Evolutionary conservation across 2,329 filamentous ascomycete genomes (phyloP), one percentile per base, ranked within the genome.

Genomic region (Arthrinium phaeospermum): DNA sequence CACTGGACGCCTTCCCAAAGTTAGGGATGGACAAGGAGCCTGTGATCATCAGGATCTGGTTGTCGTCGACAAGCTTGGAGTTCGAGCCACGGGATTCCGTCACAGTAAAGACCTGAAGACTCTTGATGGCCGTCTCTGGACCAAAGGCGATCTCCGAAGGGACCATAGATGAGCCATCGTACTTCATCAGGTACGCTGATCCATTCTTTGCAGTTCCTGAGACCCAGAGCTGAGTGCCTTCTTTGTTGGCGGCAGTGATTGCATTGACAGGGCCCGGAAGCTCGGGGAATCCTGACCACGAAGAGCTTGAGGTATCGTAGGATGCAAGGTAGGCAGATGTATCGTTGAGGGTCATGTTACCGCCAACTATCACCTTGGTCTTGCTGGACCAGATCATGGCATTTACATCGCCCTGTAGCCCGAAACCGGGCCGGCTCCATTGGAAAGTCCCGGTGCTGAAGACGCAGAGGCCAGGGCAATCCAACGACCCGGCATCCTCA

Each of bases 1-100:
- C 96, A 12, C 94, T 95, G 19, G 96, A 97, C 7, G 93, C 94
- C 72, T 91, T 92, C 72, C 96, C 95, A 79, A 95, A 95, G 68
- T 85, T 85, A 0, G 92, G 90, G 24, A 98, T 87, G 75, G 91
- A 88, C 76, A 99, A 90, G 70, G 92, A 90, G 51, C 96, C 96
- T n/a, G 94, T 94, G 69, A 98, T 85, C 83, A 99, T 88, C 47
- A 99, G 89, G 4, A 91, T 88, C 80, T 96, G 91, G 74, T 91
- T 86, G 24, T 88, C 83, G 70, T 91, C 87, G 22, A 99, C 83
- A 8, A 95, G 85, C 13, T 64, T 22, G 49, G 89, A 83, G 2
- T 89, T 91, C 19, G 86, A 83, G 47, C 85, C 89, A 80, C 98
- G 96, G 22, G 90, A 83, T 68, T 91, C 83, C 0, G 89, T 92